These are phyloP conservation scores for Astrothelium subdiscretum DNA, from an alignment of 495 filamentous ascomycete genomes.

Conservation along the genomic window DNA sequence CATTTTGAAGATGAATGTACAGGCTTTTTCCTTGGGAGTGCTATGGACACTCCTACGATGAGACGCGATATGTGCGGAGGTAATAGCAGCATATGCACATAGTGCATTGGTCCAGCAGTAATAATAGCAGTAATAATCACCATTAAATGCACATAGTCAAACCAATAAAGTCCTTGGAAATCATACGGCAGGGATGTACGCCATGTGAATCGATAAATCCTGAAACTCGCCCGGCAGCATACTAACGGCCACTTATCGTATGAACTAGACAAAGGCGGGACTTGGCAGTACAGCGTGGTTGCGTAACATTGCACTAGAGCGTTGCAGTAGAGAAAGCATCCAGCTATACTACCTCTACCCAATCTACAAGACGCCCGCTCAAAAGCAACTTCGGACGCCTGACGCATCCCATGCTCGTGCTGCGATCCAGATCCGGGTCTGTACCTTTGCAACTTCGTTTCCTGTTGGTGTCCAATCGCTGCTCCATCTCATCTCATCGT, in stretches of 20 bases:
- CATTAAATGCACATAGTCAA: neutral
- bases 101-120: neutral
- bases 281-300: neutral
- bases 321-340: neutral
- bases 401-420: neutral
- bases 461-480: neutral
- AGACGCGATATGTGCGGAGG: neutral
- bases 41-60: neutral
- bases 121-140: neutral
- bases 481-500: neutral
- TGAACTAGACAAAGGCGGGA: neutral
- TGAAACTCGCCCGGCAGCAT: neutral
- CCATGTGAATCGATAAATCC: neutral
- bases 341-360: neutral
- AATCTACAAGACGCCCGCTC: neutral
- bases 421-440: neutral
- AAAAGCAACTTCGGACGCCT: neutral
- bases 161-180: neutral
- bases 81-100: neutral
- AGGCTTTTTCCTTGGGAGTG: neutral
- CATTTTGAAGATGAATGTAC: neutral
- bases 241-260: neutral
- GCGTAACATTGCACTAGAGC: conserved; percentile 1
- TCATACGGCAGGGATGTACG: neutral
- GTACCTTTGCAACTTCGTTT: neutral